These are phyloP conservation scores for Tribonema minus DNA, from an alignment of 108 stramenopile species.

Conservation along the genomic window DNA sequence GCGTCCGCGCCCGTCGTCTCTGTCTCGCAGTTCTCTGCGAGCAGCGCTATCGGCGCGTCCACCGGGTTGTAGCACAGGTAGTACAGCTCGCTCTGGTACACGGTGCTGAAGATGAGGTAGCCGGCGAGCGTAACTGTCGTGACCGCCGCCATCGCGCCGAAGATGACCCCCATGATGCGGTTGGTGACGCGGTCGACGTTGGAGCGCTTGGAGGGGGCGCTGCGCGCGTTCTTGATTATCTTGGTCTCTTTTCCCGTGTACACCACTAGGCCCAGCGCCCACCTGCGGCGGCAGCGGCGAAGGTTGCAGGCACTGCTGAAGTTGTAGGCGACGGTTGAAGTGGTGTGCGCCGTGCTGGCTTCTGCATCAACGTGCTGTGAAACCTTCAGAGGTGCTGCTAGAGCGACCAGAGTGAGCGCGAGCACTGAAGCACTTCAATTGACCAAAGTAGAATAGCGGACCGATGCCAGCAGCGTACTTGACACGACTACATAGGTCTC, in stretches of 20 bases:
- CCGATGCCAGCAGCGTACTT: too few relatives aligned
- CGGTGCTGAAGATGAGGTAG: slow-evolving; percentile 27
- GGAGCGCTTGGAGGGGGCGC: slow-evolving; percentile 84
- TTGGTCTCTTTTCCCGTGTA: slow-evolving; percentile 94
- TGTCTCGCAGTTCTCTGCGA: slow-evolving; percentile 40
- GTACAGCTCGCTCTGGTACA: slow-evolving; percentile 38
- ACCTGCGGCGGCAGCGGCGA: too few relatives aligned
- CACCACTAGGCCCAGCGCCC: slow-evolving; percentile 85
- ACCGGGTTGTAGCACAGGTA: slow-evolving; percentile 37
- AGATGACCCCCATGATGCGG: slow-evolving; percentile 45
- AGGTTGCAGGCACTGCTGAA: too few relatives aligned
- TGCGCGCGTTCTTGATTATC: slow-evolving; percentile 79
- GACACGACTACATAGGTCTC: too few relatives aligned
- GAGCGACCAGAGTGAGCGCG: too few relatives aligned
- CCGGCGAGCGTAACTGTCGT: slow-evolving; percentile 41
- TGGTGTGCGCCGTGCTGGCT: too few relatives aligned
- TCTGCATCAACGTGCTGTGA: too few relatives aligned
- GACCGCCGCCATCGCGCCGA: slow-evolving; percentile 37
- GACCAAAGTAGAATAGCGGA: too few relatives aligned
- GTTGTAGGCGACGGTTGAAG: too few relatives aligned
- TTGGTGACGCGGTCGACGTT: slow-evolving; percentile 69
- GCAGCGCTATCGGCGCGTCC: slow-evolving; percentile 8
- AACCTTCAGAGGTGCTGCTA: too few relatives aligned
- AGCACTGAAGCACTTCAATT: too few relatives aligned
- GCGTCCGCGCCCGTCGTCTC: slow-evolving; percentile 7